Percentiles rank a stretch among this genome's conserved stretches.
phyloP scores from a whole-genome alignment of 768 basidiomycete species.

The Russula brevipes region DNA sequence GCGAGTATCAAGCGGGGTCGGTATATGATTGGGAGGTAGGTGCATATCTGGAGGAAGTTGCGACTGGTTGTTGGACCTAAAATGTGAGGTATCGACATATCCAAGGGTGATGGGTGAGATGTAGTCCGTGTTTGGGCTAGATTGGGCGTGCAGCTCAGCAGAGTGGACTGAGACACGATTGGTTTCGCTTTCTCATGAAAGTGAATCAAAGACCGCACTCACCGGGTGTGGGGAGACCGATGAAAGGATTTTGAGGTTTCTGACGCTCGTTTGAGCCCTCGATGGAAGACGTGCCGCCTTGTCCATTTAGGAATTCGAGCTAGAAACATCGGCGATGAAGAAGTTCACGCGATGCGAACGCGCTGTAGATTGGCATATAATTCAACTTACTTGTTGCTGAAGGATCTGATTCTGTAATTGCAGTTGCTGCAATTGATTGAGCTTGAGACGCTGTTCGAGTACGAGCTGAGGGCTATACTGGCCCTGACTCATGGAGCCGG shows the following conservation, averaged over 20 bases:
- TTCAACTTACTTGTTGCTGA: slow-evolving; percentile 70
- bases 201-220: slow-evolving; percentile 30
- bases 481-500: slow-evolving; percentile 28
- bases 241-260: slow-evolving; percentile 28
- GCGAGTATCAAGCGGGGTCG: slow-evolving; percentile 31
- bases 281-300: slow-evolving; percentile 32
- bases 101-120: slow-evolving; percentile 58
- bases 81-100: slow-evolving; percentile 32
- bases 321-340: slow-evolving; percentile 15
- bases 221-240: slow-evolving; percentile 67
- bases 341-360: background rate
- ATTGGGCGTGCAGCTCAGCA: slow-evolving; percentile 58
- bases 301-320: slow-evolving; percentile 34
- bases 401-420: slow-evolving; percentile 82
- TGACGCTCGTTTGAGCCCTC: slow-evolving; percentile 30
- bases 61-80: slow-evolving; percentile 25
- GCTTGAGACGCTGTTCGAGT: slow-evolving; percentile 72
- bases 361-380: background rate
- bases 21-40: slow-evolving; percentile 29
- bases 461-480: slow-evolving; percentile 44
- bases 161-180: slow-evolving; percentile 33
- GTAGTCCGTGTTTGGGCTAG: slow-evolving; percentile 46
- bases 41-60: slow-evolving; percentile 25
- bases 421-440: slow-evolving; percentile 70
- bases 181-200: slow-evolving; percentile 30